Percentiles rank a stretch among this genome's conserved stretches.
Conservation (phyloP, 495 filamentous ascomycete species). For the Aspergillus conjunctus region DNA sequence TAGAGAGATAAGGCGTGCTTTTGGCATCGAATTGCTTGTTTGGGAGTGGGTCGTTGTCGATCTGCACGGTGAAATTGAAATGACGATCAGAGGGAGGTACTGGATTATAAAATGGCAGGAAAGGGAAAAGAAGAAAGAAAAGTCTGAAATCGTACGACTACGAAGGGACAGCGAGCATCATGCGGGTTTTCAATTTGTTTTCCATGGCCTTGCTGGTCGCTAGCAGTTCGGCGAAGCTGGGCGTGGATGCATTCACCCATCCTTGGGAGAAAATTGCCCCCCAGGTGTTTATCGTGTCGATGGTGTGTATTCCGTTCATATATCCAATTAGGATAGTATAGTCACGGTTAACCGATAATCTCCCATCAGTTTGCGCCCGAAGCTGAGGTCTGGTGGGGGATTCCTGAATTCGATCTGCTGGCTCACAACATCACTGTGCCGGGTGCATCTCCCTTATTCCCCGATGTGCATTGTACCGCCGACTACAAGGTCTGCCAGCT, state of each 20-base stretch:
- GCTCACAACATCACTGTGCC: slow-evolving; percentile 67
- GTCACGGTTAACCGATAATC: too few relatives aligned
- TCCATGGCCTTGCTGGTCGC: slow-evolving; percentile 21
- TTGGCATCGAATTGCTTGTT: too few relatives aligned
- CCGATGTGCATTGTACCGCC: slow-evolving; percentile 63
- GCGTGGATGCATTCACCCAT: slow-evolving; percentile 1
- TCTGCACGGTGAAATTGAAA: too few relatives aligned
- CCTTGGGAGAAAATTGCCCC: slow-evolving; percentile 49
- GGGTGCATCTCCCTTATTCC: slow-evolving; percentile 66
- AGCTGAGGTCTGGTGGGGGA: slow-evolving; percentile 66
- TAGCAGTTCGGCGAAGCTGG: slow-evolving; percentile 12
- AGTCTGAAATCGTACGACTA: neutral
- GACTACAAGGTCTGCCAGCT: slow-evolving; percentile 63
- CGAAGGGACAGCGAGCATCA: slow-evolving; percentile 1
- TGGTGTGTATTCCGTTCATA: slow-evolving; percentile 47
- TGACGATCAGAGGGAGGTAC: too few relatives aligned
- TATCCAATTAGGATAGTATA: too few relatives aligned
- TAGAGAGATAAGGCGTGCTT: too few relatives aligned
- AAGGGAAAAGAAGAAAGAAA: too few relatives aligned
- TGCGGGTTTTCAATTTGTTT: slow-evolving; percentile 23
- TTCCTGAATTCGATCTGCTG: slow-evolving; percentile 61
- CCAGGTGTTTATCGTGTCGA: slow-evolving; percentile 71
- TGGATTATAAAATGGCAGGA: too few relatives aligned
- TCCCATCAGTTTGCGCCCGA: slow-evolving; percentile 61
- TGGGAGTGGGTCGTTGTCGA: too few relatives aligned